phyloP scores from a whole-genome alignment of 139 green algal species.

The Asterochloris erici region DNA sequence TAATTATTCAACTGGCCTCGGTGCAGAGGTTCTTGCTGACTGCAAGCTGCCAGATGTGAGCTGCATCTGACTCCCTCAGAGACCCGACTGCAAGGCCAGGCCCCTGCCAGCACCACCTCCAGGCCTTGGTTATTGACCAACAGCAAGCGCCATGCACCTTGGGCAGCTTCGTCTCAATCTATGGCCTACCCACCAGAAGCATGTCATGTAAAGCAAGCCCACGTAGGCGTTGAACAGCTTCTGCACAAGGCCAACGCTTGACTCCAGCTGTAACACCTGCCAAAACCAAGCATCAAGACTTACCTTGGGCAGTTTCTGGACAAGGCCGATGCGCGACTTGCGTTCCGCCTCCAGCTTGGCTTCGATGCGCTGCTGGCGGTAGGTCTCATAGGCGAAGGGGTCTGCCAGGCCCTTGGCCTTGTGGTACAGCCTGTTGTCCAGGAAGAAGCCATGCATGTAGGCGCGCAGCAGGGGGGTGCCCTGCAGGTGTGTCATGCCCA shows the following conservation, averaged over 20 bases:
- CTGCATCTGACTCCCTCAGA: too few relatives aligned
- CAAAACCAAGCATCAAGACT: neutral
- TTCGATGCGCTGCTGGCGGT: conserved; percentile 75
- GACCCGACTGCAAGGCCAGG: too few relatives aligned
- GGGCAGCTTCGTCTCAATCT: too few relatives aligned
- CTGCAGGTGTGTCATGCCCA: conserved; percentile 88
- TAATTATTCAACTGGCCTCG: too few relatives aligned
- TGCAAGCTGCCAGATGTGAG: too few relatives aligned
- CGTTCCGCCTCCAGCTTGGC: conserved; percentile 89
- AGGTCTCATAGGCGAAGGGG: conserved; percentile 89
- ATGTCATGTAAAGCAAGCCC: too few relatives aligned
- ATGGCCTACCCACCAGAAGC: too few relatives aligned
- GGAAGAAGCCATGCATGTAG: conserved; percentile 99
- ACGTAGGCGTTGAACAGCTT: neutral
- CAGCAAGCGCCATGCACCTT: too few relatives aligned
- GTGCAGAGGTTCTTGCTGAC: too few relatives aligned
- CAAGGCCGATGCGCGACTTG: conserved; percentile 71
- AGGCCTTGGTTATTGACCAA: too few relatives aligned
- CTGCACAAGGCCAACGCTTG: neutral
- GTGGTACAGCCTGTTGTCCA: conserved; percentile 90
- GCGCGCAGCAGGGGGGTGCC: conserved; percentile 89
- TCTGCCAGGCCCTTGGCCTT: conserved; percentile 66
- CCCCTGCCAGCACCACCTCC: too few relatives aligned
- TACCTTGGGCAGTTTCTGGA: conserved; percentile 84
- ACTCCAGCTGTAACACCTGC: neutral